Evolutionary conservation across 176 grass and related monocot genomes (phyloP), one percentile per base, ranked within the genome.

Genomic region (Oryza australiensis): DNA sequence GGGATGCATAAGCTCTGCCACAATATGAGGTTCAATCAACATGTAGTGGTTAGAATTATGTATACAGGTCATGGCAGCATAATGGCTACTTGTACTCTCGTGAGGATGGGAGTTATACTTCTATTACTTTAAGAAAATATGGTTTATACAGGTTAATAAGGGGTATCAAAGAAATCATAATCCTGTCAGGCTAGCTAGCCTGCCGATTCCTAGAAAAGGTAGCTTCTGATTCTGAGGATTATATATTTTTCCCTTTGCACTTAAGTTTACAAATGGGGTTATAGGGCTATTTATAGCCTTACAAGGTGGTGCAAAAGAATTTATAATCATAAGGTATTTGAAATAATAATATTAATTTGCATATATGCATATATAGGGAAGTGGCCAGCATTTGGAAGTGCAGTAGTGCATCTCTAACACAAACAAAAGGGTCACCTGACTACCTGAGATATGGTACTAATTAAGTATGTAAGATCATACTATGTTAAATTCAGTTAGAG

Each of bases 401-500:
- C 22, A 26, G 12, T 35, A 73, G 24, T 23, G 9, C 38, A 82
- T 28, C 30, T 72, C 35, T 72, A 72, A 22, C 3, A 22, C 68
- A 62, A 72, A 72, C 53, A 62, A 72, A 82, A 63, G 12, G 13
- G 38, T 40, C n/a, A 18, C 27, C 12, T 22, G 26, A 24, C 18
- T 22, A 48, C 14, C 45, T 1, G 12, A 33, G 26, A 53, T n/a
- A n/a, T 34, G 27, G 27, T 24, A 78, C 14, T 64, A n/a, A n/a
- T n/a, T n/a, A 67, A 68, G 42, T 12, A n/a, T 41, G 30, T 76
- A 26, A 38, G 32, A 28, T 51, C 41, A 74, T 41, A 49, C 38
- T 66, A 4, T 26, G 32, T 23, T 76, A 38, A n/a, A 23, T 75
- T 29, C 60, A n/a, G 68, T 70, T 84, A 77, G 57, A 84, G 7